phyloP scores from a whole-genome alignment of 371 early-diverging fungal species.

The Dinochytrium kinnereticum region DNA sequence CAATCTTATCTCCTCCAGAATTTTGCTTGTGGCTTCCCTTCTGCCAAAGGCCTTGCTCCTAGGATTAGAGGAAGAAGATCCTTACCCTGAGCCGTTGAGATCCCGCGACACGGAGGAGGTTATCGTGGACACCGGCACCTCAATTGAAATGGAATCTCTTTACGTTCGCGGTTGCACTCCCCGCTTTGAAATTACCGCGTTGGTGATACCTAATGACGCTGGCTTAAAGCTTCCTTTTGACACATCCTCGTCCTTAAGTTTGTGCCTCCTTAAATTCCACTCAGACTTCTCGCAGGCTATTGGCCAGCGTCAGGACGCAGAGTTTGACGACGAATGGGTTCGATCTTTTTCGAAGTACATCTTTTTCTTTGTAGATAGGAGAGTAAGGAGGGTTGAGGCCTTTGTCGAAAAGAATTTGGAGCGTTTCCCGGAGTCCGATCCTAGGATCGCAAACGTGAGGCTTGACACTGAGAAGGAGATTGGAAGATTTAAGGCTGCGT shows the following conservation, averaged over 20 bases:
- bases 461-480: background rate
- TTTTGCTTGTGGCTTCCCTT: background rate
- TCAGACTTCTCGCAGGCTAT: background rate
- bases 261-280: too few species aligned
- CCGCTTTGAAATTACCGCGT: too few species aligned
- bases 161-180: background rate
- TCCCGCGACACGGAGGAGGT: background rate
- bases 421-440: conserved; percentile 1
- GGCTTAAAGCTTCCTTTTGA: too few species aligned
- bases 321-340: conserved; percentile 13
- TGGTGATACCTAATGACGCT: too few species aligned
- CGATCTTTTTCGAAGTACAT: background rate
- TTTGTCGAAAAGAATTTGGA: conserved; percentile 5
- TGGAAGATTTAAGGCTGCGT: background rate
- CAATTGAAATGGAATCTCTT: background rate
- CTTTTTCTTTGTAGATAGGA: background rate
- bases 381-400: background rate
- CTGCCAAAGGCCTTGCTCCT: conserved; percentile 9
- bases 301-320: background rate
- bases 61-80: background rate
- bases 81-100: conserved; percentile 3
- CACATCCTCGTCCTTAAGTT: too few species aligned
- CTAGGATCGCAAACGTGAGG: background rate
- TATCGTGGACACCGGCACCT: background rate
- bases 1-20: conserved; percentile 1